These are phyloP conservation scores for Parathielavia hyrcaniae DNA, from an alignment of 495 filamentous ascomycete species.

Conservation along the genomic window DNA sequence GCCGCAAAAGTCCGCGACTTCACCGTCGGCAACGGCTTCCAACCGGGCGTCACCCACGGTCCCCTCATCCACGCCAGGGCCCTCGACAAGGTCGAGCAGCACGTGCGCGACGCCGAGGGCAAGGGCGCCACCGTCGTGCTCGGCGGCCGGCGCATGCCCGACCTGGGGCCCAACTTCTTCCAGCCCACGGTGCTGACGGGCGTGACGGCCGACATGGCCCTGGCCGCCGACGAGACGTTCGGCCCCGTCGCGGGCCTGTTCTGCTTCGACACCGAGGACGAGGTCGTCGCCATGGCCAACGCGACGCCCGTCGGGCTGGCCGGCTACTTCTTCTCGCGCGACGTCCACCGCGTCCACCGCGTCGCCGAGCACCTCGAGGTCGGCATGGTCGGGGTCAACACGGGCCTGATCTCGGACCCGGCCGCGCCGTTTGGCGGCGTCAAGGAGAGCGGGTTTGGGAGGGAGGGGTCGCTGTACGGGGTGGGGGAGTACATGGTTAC, in stretches of 20 bases:
- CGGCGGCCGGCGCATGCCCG: constrained; percentile 61
- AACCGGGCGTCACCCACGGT: constrained; percentile 65
- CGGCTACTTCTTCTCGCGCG: constrained; percentile 79
- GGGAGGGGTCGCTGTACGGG: constrained; percentile 88
- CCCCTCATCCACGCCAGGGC: constrained; percentile 76
- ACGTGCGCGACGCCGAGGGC: constrained; percentile 67
- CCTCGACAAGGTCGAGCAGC: constrained; percentile 65
- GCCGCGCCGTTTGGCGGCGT: constrained; percentile 87
- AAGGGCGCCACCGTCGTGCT: constrained; percentile 67
- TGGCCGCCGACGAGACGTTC: constrained; percentile 80
- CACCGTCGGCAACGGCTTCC: constrained; percentile 71
- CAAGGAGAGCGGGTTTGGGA: constrained; percentile 86
- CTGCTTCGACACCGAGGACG: constrained; percentile 72
- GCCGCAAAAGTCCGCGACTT: constrained; percentile 69
- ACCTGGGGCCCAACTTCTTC: constrained; percentile 69
- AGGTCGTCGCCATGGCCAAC: constrained; percentile 77
- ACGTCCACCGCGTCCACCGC: constrained; percentile 63
- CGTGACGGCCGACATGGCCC: constrained; percentile 74
- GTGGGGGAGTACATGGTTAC: constrained; percentile 81
- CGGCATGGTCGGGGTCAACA: constrained; percentile 87
- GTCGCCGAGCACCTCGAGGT: constrained; percentile 82
- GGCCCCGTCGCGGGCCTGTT: constrained; percentile 82
- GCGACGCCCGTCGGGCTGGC: constrained; percentile 70
- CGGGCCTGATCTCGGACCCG: constrained; percentile 74
- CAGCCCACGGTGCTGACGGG: constrained; percentile 72